phyloP scores from a whole-genome alignment of 768 basidiomycete genomes.

The Podaxis rugospora region DNA sequence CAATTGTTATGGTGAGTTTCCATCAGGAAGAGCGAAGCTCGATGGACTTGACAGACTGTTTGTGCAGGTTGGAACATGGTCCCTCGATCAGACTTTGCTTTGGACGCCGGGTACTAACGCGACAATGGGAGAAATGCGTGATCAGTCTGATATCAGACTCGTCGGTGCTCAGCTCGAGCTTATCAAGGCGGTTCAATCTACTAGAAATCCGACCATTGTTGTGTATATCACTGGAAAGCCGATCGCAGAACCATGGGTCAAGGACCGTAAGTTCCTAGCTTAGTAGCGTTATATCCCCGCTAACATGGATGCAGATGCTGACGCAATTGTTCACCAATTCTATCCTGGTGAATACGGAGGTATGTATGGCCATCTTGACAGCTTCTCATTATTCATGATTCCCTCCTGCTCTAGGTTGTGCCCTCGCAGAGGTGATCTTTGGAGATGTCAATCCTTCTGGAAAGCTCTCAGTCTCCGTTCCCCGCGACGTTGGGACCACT shows the following conservation, averaged over 20 bases:
- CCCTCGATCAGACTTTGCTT: conserved; percentile 49
- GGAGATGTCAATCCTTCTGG: conserved; percentile 65
- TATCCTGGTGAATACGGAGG: conserved; percentile 73
- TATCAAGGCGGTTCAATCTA: conserved; percentile 57
- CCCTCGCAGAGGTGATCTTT: conserved; percentile 62
- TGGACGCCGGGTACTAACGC: conserved; percentile 63
- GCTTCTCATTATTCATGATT: background rate
- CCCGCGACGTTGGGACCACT: conserved; percentile 54
- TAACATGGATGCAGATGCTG: conserved; percentile 41
- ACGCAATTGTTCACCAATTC: conserved; percentile 69
- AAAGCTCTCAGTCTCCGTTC: conserved; percentile 64
- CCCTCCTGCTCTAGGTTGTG: conserved; percentile 29
- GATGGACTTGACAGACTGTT: background rate
- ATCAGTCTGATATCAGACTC: conserved; percentile 54
- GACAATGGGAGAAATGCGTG: conserved; percentile 69
- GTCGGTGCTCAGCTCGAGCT: conserved; percentile 63
- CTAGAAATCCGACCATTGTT: conserved; percentile 61
- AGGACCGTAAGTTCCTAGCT: conserved; percentile 38
- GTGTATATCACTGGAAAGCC: conserved; percentile 69
- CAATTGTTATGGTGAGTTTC: conserved; percentile 55
- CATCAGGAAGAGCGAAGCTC: background rate
- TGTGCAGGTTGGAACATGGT: conserved; percentile 53
- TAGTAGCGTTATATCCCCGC: background rate
- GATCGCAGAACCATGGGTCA: conserved; percentile 68
- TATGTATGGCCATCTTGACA: background rate